Base-by-base conservation (phyloP, 345 rosid species). In the Sapria himalayana region DNA sequence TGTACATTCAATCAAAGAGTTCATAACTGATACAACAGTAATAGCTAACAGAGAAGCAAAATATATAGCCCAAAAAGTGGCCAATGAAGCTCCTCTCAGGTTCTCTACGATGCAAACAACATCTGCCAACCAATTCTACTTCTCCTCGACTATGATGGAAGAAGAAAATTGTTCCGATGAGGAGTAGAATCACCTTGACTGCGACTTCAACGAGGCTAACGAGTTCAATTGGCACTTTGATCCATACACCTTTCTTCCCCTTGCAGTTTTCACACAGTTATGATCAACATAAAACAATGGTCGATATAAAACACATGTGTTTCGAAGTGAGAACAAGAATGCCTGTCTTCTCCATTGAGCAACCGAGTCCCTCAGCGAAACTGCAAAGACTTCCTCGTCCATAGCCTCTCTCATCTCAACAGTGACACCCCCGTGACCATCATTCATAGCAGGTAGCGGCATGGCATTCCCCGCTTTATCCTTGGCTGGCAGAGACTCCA, bases 171-270 rank as follows among this genome's bases (percentile, higher is more conserved):
- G n/a, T n/a, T n/a, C n/a, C n/a, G n/a, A n/a, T n/a, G 45, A 4
- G 9, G 18, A 25, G 4, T 16, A 24, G 23, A 41, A 11, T 55
- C 45, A 81, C 97, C 80, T 76, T 55, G 25, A 86, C 89, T 22
- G 77, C 78, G 54, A 52, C 50, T 66, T 81, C 92, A 23, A 69
- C 67, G n/a, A 86, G 89, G 58, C 61, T 66, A 8, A 54, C 72
- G 8, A 70, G 67, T 15, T 66, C 52, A 48, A 61, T 81, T 0
- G 97, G 92, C 38, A 86, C 47, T 53, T 78, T 81, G 57, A 81
- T 78, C 97, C 97, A 86, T 19, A 81, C 74, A 29, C 92, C 94
- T 41, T 34, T 78, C 58, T 72, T 86, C 0, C 85, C 89, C 97
- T 85, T 20, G 9, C 9, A 14, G 33, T 19, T 20, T 29, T 25